These are phyloP conservation scores for Alternaria sp. DNA, from an alignment of 2,329 filamentous ascomycete genomes.

Conservation along the genomic window DNA sequence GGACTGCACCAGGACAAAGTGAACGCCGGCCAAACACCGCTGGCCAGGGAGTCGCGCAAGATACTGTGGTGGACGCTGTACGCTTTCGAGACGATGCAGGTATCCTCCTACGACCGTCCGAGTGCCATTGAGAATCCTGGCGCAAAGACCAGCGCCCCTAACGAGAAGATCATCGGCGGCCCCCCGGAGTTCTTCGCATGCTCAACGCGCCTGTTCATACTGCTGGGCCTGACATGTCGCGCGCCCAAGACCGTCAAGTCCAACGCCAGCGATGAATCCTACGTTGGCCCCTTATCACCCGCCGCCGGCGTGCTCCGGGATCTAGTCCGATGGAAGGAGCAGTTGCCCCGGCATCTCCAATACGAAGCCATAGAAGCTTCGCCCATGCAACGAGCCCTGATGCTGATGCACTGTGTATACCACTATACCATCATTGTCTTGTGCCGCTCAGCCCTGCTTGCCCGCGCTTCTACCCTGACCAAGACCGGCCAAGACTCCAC, in stretches of 20 bases:
- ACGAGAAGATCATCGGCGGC: constrained; percentile 45
- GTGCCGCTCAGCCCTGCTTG: constrained; percentile 49
- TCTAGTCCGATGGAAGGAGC: constrained; percentile 48
- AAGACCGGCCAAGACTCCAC: constrained; percentile 34
- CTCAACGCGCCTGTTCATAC: constrained; percentile 46
- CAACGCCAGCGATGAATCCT: constrained; percentile 44
- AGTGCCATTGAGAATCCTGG: constrained; percentile 51
- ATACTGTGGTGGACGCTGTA: constrained; percentile 62
- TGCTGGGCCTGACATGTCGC: constrained; percentile 49
- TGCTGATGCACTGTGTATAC: constrained; percentile 50
- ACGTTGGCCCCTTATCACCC: constrained; percentile 48
- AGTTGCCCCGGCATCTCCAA: constrained; percentile 48
- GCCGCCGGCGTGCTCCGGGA: constrained; percentile 48
- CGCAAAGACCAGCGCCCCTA: constrained; percentile 44
- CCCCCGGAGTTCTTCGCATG: constrained; percentile 49
- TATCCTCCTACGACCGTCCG: constrained; percentile 53
- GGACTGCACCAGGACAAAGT: constrained; percentile 53
- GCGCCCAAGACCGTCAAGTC: constrained; percentile 43
- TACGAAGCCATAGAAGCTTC: constrained; percentile 41
- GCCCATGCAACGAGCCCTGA: constrained; percentile 46
- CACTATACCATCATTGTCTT: constrained; percentile 51
- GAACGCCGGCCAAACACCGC: constrained; percentile 43
- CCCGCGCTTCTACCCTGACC: constrained; percentile 41
- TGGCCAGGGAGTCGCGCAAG: constrained; percentile 54
- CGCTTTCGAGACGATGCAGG: constrained; percentile 55